phyloP scores from a whole-genome alignment of 2,329 filamentous ascomycete species.

The Nigrospora sphaerica region DNA sequence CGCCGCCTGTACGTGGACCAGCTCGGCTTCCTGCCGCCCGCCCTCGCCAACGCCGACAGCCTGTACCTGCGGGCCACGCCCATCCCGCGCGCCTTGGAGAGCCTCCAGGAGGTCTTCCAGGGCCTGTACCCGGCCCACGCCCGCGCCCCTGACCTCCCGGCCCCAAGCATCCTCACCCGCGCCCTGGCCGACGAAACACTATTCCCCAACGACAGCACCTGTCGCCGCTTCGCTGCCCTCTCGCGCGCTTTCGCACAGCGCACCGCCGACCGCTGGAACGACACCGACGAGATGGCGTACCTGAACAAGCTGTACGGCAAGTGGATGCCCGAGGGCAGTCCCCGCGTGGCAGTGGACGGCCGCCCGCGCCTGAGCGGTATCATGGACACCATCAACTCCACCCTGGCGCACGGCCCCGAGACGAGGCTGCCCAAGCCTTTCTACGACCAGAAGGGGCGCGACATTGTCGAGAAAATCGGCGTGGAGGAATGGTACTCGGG shows the following conservation, averaged over 20 bases:
- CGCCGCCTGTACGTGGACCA: constrained; percentile 69
- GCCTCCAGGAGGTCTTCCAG: constrained; percentile 66
- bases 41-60: constrained; percentile 43
- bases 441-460: constrained; percentile 67
- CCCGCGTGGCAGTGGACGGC: constrained; percentile 72
- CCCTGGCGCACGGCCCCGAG: constrained; percentile 71
- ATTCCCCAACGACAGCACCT: constrained; percentile 71
- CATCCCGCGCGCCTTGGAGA: constrained; percentile 69
- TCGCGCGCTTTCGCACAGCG: constrained; percentile 64
- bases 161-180: constrained; percentile 60
- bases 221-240: constrained; percentile 64
- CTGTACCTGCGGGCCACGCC: constrained; percentile 71
- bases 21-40: constrained; percentile 60
- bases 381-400: constrained; percentile 91
- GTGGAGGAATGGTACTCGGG: constrained; percentile 92
- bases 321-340: constrained; percentile 71
- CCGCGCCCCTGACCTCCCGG: constrained; percentile 40
- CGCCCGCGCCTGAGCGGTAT: constrained; percentile 81
- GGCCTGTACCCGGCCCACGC: constrained; percentile 61
- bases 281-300: constrained; percentile 74
- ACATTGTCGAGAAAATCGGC: constrained; percentile 66
- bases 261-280: constrained; percentile 67
- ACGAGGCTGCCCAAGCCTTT: constrained; percentile 80
- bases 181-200: constrained; percentile 66
- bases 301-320: constrained; percentile 70